Percentiles rank a stretch among this genome's conserved stretches.
These are phyloP conservation scores for Aspergillus biplanus DNA, from an alignment of 495 filamentous ascomycete species.

Conservation along the genomic window DNA sequence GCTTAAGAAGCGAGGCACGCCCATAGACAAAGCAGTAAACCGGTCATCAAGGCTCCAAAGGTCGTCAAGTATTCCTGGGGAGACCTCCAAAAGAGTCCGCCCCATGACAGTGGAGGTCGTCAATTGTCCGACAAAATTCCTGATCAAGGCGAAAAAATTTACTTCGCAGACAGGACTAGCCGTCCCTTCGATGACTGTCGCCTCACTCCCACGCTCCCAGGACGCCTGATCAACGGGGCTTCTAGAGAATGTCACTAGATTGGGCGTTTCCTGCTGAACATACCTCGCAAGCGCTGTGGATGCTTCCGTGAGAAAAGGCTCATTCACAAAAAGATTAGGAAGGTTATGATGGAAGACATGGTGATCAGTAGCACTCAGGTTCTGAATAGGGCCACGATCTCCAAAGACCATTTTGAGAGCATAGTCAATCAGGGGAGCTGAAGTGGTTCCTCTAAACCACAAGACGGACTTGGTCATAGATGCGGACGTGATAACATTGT, in stretches of 20 bases:
- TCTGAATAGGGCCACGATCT: slow-evolving; percentile 36
- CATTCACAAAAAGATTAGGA: slow-evolving; percentile 44
- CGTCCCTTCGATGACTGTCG: slow-evolving; percentile 35
- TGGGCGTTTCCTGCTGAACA: slow-evolving; percentile 47
- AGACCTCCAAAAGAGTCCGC: slow-evolving; percentile 55
- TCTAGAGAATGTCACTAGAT: slow-evolving; percentile 61
- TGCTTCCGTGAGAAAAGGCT: slow-evolving; percentile 46
- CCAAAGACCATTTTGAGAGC: slow-evolving; percentile 57
- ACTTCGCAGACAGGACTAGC: slow-evolving; percentile 49
- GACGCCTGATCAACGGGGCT: slow-evolving; percentile 62
- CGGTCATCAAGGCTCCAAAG: slow-evolving; percentile 59
- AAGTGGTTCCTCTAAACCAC: slow-evolving; percentile 37
- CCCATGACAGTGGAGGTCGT: slow-evolving; percentile 59
- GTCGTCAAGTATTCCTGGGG: slow-evolving; percentile 55
- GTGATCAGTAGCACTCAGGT: slow-evolving; percentile 35
- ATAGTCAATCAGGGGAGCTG: slow-evolving; percentile 37
- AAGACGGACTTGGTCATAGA: slow-evolving; percentile 51
- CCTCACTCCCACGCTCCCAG: slow-evolving; percentile 59
- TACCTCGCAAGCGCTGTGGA: slow-evolving; percentile 35
- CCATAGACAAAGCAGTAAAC: slow-evolving; percentile 53
- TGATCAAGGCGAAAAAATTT: slow-evolving; percentile 56
- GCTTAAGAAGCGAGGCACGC: slow-evolving; percentile 56
- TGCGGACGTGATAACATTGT: slow-evolving; percentile 56
- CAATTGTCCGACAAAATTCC: slow-evolving; percentile 56
- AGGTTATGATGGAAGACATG: slow-evolving; percentile 42